Evolutionary conservation across 2,329 filamentous ascomycete genomes (phyloP).

Genomic region (Ampelomyces quisqualis): DNA sequence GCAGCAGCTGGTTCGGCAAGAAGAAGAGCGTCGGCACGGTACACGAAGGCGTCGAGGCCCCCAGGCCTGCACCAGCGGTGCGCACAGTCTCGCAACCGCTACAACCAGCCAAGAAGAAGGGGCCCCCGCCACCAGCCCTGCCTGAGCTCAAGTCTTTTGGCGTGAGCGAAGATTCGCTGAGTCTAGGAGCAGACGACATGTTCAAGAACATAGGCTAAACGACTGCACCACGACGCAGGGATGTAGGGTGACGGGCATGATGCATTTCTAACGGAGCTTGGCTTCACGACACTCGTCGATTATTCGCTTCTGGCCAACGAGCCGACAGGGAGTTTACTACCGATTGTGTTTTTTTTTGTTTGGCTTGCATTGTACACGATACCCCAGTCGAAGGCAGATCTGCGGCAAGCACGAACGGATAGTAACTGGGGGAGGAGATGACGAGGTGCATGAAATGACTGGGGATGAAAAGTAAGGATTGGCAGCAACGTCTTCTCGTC

Average conservation of each 20-base stretch:
- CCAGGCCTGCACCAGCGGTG: constrained; percentile 22
- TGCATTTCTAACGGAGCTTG: constrained; percentile 30
- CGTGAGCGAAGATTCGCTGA: constrained; percentile 36
- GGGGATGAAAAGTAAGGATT: constrained; percentile 13
- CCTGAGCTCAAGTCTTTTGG: constrained; percentile 43
- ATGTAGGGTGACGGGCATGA: constrained; percentile 21
- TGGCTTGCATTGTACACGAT: constrained; percentile 43
- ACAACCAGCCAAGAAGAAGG: constrained; percentile 29
- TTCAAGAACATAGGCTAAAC: constrained; percentile 45
- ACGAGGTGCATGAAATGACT: constrained; percentile 12
- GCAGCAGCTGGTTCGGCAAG: constrained; percentile 45
- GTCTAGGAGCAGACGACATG: constrained; percentile 42
- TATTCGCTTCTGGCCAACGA: constrained; percentile 25
- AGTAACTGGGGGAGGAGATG: neutral
- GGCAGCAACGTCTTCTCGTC: constrained; percentile 5
- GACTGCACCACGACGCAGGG: neutral
- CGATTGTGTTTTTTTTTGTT: constrained; percentile 36
- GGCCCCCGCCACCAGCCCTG: constrained; percentile 44
- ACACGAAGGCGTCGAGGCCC: constrained; percentile 36
- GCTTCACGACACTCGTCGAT: constrained; percentile 38
- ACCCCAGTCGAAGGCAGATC: constrained; percentile 38
- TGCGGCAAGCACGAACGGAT: constrained; percentile 16
- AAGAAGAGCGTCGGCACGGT: constrained; percentile 38
- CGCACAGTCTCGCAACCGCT: constrained; percentile 19
- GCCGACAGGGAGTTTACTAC: constrained; percentile 28